Base-by-base conservation (phyloP, 768 basidiomycete species). In the Mycena capillaripes region DNA sequence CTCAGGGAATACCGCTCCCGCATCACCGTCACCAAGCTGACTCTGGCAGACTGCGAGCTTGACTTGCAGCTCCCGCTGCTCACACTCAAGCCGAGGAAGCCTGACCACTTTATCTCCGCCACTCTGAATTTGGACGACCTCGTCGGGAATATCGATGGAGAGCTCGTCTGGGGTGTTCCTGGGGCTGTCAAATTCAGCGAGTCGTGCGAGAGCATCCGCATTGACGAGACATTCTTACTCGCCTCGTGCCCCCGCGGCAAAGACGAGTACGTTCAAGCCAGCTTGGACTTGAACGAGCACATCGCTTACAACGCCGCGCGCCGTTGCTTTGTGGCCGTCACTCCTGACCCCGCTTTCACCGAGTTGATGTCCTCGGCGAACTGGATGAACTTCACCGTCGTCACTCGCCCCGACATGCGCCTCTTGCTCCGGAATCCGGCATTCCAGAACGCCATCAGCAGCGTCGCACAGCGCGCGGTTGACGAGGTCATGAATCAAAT, bases 401-500 rank as follows among this genome's bases (percentile, higher is more conserved):
- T 53, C 52, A 29, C 52, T 14, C 25, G 27, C 21, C 52, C 52
- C 27, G 52, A 53, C 29, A 53, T 30, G 52, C 52, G 52, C 27
- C 16, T 27, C 52, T 53, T 53, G 27, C 52, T 53, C 27, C 6
- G 12, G 8, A 30, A 30, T 30, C 52, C 52, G 14, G 52, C 52
- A 53, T 53, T 53, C 52, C 52, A 42, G 57, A 10, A 12, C 5
- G 16, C 38, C 7, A 42, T 59, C 57, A 27, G 8, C 2, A 21
- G 25, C 23, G 57, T 42, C 25, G 57, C 57, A 19, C 57, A 23
- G 38, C 57, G 57, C 38, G 57, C 57, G 57, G 38, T 59, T 14
- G 57, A 59, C 21, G 38, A 59, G 57, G 57, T 59, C 57, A 59
- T 59, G 19, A 40, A 3, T 16, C 19, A 59, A 38, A 59, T 59